phyloP scores from a whole-genome alignment of 108 stramenopile genomes.

The Pseudonitzschia multiseries region DNA sequence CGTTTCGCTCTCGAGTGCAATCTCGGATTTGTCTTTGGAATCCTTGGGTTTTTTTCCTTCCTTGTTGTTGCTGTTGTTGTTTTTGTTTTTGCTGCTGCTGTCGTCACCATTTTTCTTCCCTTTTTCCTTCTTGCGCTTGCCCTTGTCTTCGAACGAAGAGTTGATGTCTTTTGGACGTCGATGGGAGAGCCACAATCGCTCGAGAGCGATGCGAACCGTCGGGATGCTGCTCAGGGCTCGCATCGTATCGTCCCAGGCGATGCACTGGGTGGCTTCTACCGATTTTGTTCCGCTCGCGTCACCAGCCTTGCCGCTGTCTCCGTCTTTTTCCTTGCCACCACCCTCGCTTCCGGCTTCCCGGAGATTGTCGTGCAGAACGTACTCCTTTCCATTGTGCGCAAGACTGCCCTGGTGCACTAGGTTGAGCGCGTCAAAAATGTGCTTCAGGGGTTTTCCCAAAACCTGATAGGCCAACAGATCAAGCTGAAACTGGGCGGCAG shows the following conservation, averaged over 20 bases:
- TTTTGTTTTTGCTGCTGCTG: not conserved
- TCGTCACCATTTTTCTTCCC: not conserved
- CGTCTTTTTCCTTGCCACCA: not conserved
- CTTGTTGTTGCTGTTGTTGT: not conserved
- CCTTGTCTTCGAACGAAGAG: slow-evolving; percentile 10
- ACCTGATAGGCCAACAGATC: slow-evolving; percentile 60
- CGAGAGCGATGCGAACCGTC: slow-evolving; percentile 40
- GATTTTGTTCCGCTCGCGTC: not conserved
- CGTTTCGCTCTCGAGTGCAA: slow-evolving; percentile 13
- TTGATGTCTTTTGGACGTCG: slow-evolving; percentile 15
- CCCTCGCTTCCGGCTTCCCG: slow-evolving; percentile 15
- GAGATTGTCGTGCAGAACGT: slow-evolving; percentile 35
- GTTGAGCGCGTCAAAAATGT: slow-evolving; percentile 60
- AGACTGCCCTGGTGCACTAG: slow-evolving; percentile 51
- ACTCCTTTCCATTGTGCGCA: slow-evolving; percentile 43
- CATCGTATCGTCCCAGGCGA: slow-evolving; percentile 77
- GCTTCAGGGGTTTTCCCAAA: slow-evolving; percentile 44
- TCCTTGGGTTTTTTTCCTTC: not conserved
- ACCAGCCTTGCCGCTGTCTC: slow-evolving; percentile 11
- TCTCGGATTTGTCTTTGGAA: not conserved
- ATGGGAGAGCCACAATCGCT: slow-evolving; percentile 37
- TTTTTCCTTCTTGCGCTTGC: slow-evolving; percentile 12
- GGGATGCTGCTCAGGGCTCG: slow-evolving; percentile 60
- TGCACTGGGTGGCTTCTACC: slow-evolving; percentile 21
- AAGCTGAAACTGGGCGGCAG: slow-evolving; percentile 75